Conservation (phyloP, 2,329 filamentous ascomycete species). For the Cladophialophora bantiana region DNA sequence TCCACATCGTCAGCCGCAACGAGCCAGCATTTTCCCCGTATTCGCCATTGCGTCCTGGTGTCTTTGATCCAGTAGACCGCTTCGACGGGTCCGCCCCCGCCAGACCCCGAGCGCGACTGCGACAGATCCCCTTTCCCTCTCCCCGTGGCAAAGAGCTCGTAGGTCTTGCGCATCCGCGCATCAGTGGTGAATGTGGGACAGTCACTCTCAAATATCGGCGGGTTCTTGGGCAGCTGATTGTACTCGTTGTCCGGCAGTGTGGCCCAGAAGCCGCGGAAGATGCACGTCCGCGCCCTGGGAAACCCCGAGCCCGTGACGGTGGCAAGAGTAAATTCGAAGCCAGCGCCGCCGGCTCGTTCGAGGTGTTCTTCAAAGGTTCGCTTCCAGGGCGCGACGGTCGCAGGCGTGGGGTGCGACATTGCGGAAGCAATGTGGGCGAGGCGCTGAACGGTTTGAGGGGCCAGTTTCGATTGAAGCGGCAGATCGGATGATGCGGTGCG, state of each 20-base stretch:
- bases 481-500: not conserved
- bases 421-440: constrained; percentile 42
- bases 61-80: constrained; percentile 81
- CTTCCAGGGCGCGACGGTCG: constrained; percentile 60
- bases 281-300: constrained; percentile 74
- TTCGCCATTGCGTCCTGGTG: constrained; percentile 79
- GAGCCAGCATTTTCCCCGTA: constrained; percentile 78
- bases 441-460: constrained; percentile 13
- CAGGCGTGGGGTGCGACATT: constrained; percentile 47
- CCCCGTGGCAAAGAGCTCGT: constrained; percentile 68
- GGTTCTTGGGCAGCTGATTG: constrained; percentile 76
- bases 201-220: constrained; percentile 74
- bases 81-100: constrained; percentile 76
- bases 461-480: constrained; percentile 20
- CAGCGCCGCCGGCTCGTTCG: constrained; percentile 46
- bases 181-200: constrained; percentile 86
- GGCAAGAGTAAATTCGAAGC: constrained; percentile 51
- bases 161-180: constrained; percentile 81
- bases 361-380: constrained; percentile 58
- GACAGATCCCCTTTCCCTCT: constrained; percentile 54
- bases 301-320: constrained; percentile 50
- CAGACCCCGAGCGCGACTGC: constrained; percentile 57
- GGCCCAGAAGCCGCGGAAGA: constrained; percentile 86
- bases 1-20: constrained; percentile 72
- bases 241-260: constrained; percentile 72